Evolutionary conservation across 345 rosid genomes (phyloP), one percentile per base, ranked within the genome.

Genomic region (Pseudoturritis turrita): DNA sequence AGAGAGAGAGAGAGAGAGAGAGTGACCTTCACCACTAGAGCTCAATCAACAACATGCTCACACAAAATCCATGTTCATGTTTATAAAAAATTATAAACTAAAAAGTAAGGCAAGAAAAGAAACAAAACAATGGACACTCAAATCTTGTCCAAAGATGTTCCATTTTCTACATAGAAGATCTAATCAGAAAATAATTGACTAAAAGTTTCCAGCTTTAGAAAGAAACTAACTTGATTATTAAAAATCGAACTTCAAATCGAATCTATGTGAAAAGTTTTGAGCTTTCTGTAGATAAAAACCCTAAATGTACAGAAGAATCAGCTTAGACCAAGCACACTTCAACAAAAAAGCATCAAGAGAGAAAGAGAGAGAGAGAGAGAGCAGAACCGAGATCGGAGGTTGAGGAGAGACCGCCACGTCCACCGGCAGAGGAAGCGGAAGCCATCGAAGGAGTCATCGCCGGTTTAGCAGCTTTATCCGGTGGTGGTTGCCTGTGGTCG

Each of bases 301-400:
- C 46, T 57, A 70, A 18, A 21, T 37, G 47, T 25, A 58, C 41
- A 71, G 35, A 63, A 14, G 25, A 70, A 70, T 37, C 37, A 76
- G 13, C 60, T 15, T 7, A 70, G 28, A 63, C 44, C 29, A 44
- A 41, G 4, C 61, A 52, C 25, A 25, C 61, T 28, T 33, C 18
- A 71, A 15, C 49, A 11, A 39, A 26, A 8, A 62, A 55, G 25
- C 46, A 64, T 52, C 39, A 18, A 61, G 63, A 40, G 25, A n/a
- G n/a, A n/a, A 22, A 54, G 63, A 45, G 54, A 40, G 43, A 79
- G 25, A 61, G 62, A 65, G 22, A 62, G 78, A 67, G 60, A 92
- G 87, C 85, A 53, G 87, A 87, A 66, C 84, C 95, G 25, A 87
- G 88, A 94, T 94, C 98, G 73, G 98, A 89, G 78, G 88, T 73